Conservation (phyloP, 768 basidiomycete species). For the Tylopilus sp. region DNA sequence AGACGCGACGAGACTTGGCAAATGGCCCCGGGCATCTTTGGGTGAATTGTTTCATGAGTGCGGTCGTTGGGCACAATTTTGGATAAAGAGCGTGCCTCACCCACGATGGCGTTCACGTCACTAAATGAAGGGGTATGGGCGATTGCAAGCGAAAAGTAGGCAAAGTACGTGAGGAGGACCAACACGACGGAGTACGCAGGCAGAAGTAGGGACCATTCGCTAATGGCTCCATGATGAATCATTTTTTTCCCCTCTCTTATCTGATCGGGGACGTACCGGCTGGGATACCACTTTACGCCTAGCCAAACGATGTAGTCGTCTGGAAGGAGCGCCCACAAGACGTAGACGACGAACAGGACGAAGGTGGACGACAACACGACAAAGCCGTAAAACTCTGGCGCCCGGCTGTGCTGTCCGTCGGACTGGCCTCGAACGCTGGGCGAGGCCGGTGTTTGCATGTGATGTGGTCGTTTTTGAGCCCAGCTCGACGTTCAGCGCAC, state of each 20-base stretch:
- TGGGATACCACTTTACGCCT: constrained; percentile 87
- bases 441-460: constrained; percentile 32
- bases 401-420: constrained; percentile 54
- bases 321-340: constrained; percentile 80
- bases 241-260: not conserved
- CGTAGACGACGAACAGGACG: constrained; percentile 62
- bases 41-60: constrained; percentile 12
- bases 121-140: constrained; percentile 66
- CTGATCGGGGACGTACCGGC: constrained; percentile 48
- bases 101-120: constrained; percentile 63
- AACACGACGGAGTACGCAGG: constrained; percentile 75
- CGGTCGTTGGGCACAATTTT: too few relatives aligned
- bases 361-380: constrained; percentile 80
- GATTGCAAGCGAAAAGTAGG: constrained; percentile 74
- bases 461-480: not conserved
- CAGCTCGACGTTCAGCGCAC: constrained; percentile 15
- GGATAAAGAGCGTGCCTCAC: constrained; percentile 35
- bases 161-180: constrained; percentile 70
- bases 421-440: constrained; percentile 32
- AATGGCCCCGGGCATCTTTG: constrained; percentile 56
- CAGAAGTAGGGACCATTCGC: constrained; percentile 82
- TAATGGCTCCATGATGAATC: constrained; percentile 27
- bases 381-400: constrained; percentile 89
- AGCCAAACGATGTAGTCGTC: constrained; percentile 61
- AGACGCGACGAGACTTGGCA: constrained; percentile 36